Percentiles rank a stretch among this genome's conserved stretches.
phyloP scores from a whole-genome alignment of 768 basidiomycete genomes.

The Sarcomyxa edulis region DNA sequence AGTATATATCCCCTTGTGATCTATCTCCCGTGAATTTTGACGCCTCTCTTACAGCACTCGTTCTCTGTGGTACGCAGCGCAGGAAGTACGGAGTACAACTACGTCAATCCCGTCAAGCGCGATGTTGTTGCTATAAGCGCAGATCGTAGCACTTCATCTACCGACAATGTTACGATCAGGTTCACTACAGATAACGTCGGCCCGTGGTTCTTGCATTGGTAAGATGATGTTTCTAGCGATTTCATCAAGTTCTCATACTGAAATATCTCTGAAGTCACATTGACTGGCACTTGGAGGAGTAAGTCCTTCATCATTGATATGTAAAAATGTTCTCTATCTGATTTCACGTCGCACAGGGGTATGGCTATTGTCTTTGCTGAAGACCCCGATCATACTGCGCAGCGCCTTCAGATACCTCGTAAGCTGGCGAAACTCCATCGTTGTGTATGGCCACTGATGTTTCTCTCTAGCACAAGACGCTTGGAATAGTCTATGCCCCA shows the following conservation, averaged over 20 bases:
- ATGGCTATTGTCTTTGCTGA: conserved; percentile 31
- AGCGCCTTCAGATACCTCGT: too few species aligned
- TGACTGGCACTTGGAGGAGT: conserved; percentile 41
- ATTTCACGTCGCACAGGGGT: conserved; percentile 8
- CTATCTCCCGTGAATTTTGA: not conserved
- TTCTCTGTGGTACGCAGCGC: conserved; percentile 25
- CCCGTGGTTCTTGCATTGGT: conserved; percentile 31
- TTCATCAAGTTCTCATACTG: not conserved
- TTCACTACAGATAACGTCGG: conserved; percentile 63
- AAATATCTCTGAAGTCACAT: conserved; percentile 24
- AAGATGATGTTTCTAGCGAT: not conserved
- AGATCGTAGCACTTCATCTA: too few species aligned
- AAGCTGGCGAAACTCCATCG: too few species aligned
- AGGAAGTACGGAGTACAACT: conserved; percentile 20
- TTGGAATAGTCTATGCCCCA: conserved; percentile 2
- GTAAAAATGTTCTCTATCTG: not conserved
- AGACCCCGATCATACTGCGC: too few species aligned
- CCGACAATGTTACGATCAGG: conserved; percentile 44
- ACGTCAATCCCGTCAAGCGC: conserved; percentile 34
- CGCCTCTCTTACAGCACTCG: conserved; percentile 10
- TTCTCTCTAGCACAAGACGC: too few species aligned
- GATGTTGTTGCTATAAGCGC: conserved; percentile 30
- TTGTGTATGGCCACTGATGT: too few species aligned
- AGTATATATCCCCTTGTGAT: conserved; percentile 4
- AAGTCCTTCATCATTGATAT: not conserved